Evolutionary conservation across 139 green algal genomes (phyloP).

Genomic region (Picochlorum sp.): DNA sequence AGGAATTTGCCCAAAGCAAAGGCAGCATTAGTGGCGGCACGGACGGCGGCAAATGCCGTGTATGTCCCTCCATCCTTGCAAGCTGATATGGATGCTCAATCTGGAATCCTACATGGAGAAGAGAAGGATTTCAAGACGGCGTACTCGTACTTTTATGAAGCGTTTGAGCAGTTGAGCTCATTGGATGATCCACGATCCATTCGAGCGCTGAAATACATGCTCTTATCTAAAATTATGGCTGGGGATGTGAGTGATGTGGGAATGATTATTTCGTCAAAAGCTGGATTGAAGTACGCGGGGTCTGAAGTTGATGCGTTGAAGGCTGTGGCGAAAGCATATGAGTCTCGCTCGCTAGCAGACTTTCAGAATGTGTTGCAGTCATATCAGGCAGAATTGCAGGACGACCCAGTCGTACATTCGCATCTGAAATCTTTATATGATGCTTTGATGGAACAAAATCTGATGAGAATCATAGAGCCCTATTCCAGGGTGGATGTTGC

Average conservation of each 20-base stretch:
- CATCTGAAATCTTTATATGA: constrained; percentile 75
- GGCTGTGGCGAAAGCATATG: constrained; percentile 79
- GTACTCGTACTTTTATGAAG: constrained; percentile 98
- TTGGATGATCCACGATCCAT: constrained; percentile 79
- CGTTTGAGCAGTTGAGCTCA: constrained; percentile 76
- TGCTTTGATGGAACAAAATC: constrained; percentile 52
- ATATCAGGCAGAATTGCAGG: constrained; percentile 37
- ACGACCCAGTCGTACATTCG: constrained; percentile 77
- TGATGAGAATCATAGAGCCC: constrained; percentile 86
- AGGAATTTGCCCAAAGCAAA: constrained; percentile 88
- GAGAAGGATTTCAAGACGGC: constrained; percentile 98
- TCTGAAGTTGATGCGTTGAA: constrained; percentile 83
- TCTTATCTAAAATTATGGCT: constrained; percentile 85
- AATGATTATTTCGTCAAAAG: constrained; percentile 85
- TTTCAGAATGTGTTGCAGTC: constrained; percentile 53
- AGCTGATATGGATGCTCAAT: constrained; percentile 84
- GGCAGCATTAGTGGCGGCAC: constrained; percentile 85
- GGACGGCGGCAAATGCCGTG: constrained; percentile 93
- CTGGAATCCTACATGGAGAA: constrained; percentile 85
- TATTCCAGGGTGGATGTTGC: constrained; percentile 87
- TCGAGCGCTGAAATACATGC: constrained; percentile 93
- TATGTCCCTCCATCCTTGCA: constrained; percentile 86
- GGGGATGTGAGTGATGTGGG: constrained; percentile 61
- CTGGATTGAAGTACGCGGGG: constrained; percentile 84
- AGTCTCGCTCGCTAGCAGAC: constrained; percentile 68